phyloP scores from a whole-genome alignment of 2,329 filamentous ascomycete genomes.

The Fusarium praegraminearum region DNA sequence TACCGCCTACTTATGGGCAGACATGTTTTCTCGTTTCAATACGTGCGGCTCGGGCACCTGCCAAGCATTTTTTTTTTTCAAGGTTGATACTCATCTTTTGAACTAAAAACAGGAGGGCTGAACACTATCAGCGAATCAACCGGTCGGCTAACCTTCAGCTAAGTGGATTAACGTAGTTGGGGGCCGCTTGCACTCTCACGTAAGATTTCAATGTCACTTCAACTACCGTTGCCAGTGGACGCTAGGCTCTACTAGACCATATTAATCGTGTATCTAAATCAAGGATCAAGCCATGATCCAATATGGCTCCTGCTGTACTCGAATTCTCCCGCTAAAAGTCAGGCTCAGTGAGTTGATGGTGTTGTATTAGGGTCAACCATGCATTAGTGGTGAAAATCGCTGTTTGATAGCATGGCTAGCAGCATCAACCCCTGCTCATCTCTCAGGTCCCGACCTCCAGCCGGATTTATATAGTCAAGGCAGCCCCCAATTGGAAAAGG shows the following conservation, averaged over 20 bases:
- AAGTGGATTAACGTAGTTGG: conserved; percentile 10
- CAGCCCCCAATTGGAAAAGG: background rate
- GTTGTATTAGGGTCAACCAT: background rate
- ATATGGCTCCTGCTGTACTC: background rate
- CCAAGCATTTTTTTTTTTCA: conserved; percentile 10
- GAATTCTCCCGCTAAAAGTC: background rate
- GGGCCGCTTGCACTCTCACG: conserved; percentile 24
- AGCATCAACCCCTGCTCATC: background rate
- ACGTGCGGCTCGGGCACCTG: background rate
- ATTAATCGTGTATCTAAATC: conserved; percentile 6
- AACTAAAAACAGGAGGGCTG: conserved; percentile 7
- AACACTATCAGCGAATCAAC: background rate
- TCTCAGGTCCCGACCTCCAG: background rate
- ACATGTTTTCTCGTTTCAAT: background rate
- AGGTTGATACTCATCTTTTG: background rate
- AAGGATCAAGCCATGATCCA: conserved; percentile 8
- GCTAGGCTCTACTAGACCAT: background rate
- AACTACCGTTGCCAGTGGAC: background rate
- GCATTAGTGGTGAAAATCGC: background rate
- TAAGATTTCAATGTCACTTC: conserved; percentile 21
- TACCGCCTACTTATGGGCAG: background rate
- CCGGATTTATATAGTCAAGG: conserved; percentile 3
- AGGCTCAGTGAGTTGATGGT: background rate
- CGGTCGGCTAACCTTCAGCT: conserved; percentile 3
- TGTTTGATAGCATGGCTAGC: background rate